A percentile compares a stretch with the other conserved stretches of the same genome.
Evolutionary conservation across 352 stramenopile genomes (phyloP).

Genomic region (Globisporangium perplexum): DNA sequence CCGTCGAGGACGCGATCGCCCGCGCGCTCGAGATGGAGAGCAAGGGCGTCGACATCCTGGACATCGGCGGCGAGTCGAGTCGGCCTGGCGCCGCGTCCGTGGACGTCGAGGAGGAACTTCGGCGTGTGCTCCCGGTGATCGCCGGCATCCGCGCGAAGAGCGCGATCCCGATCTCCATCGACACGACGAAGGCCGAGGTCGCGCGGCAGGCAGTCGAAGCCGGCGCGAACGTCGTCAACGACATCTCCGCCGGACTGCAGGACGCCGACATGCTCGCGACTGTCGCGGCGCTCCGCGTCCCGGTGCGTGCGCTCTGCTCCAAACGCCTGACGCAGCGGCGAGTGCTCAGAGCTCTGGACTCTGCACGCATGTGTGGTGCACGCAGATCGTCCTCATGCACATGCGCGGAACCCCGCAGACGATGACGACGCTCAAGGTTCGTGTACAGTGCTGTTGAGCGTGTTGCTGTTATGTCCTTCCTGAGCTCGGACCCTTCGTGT

Average conservation of each 20-base stretch:
- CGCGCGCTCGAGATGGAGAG: conserved; percentile 86
- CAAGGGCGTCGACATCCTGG: conserved; percentile 92
- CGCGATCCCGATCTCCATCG: conserved; percentile 92
- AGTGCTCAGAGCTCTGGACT: not conserved
- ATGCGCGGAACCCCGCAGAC: conserved; percentile 96
- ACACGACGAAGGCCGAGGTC: conserved; percentile 93
- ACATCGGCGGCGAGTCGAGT: conserved; percentile 98
- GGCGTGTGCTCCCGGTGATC: conserved; percentile 93
- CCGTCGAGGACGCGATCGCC: conserved; percentile 55
- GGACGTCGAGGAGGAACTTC: conserved; percentile 87
- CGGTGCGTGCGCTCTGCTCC: conserved; percentile 24
- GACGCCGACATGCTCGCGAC: conserved; percentile 90
- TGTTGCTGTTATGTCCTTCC: not conserved
- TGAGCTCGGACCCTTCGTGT: not conserved
- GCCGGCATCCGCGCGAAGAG: conserved; percentile 70
- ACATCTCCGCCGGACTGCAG: conserved; percentile 93
- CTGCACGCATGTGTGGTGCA: not conserved
- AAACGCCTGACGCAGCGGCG: not conserved
- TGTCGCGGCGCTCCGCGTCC: conserved; percentile 83
- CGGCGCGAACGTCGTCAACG: conserved; percentile 96
- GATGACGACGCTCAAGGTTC: conserved; percentile 88
- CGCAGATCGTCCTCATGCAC: conserved; percentile 96
- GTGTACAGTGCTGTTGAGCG: not conserved
- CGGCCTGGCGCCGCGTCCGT: conserved; percentile 92
- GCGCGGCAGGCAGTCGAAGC: conserved; percentile 87